phyloP scores from a whole-genome alignment of 2,329 filamentous ascomycete species.

The Dactylonectria estremocensis region DNA sequence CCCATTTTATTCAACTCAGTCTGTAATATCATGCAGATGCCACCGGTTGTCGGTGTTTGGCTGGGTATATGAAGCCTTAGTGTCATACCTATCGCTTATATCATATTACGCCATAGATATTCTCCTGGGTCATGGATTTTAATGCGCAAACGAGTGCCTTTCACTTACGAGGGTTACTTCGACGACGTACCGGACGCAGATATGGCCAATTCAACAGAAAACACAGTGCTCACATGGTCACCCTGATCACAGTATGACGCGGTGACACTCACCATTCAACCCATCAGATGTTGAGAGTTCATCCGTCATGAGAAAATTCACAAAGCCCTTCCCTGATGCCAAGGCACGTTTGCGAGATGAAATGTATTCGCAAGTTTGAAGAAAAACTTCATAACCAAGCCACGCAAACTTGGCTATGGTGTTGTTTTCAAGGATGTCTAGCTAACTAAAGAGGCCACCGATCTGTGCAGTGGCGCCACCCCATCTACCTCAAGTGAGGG shows the following conservation, averaged over 20 bases:
- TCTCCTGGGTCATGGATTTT: too few relatives aligned
- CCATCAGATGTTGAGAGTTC: neutral
- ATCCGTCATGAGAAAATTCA: neutral
- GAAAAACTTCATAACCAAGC: slow-evolving; percentile 46
- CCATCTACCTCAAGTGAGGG: slow-evolving; percentile 52
- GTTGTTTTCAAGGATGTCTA: slow-evolving; percentile 55
- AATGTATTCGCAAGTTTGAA: slow-evolving; percentile 15
- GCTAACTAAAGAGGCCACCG: slow-evolving; percentile 53
- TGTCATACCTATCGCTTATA: neutral
- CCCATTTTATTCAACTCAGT: neutral
- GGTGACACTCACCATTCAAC: neutral
- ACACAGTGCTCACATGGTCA: neutral
- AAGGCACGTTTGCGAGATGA: neutral
- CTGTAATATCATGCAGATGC: neutral
- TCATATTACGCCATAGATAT: neutral
- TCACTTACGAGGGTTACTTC: neutral
- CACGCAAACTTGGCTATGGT: slow-evolving; percentile 49
- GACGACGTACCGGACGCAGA: neutral
- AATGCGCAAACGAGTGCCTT: neutral
- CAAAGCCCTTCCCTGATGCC: neutral
- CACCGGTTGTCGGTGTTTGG: neutral
- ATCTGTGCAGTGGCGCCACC: slow-evolving; percentile 52
- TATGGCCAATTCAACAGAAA: neutral
- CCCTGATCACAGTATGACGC: neutral
- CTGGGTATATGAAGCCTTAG: neutral